Evolutionary conservation across 2,329 filamentous ascomycete genomes (phyloP), one percentile per base, ranked within the genome.

Genomic region (Talaromyces atroroseus): DNA sequence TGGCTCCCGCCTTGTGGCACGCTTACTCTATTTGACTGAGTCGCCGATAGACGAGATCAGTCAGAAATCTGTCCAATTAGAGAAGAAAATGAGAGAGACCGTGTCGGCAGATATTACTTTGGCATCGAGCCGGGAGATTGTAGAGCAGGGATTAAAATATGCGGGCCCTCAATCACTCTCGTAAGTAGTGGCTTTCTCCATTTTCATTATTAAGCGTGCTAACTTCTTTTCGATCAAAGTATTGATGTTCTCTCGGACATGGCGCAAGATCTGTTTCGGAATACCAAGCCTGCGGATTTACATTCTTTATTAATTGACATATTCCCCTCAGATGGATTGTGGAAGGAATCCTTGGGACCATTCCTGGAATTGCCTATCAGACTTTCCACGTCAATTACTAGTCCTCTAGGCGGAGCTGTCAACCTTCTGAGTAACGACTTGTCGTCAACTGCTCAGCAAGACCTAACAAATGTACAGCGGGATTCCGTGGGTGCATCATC

Each of bases 401-500:
- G 85, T 65, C 80, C 80, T 23, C 76, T 96, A 6, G 84, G 83
- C 0, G 90, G 90, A 3, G 83, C 83, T 0, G 81, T 88, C 5
- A 85, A 87, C 61, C 73, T 96, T 2, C 77, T 87, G 0, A 68
- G 74, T 11, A 62, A 62, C 42, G 60, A 67, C 4, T 23, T 71
- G 61, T 57, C 66, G 53, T 57, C 67, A 20, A 50, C 59, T 42
- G 57, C 65, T 58, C 65, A 24, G 62, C 58, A 47, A 59, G 60
- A 64, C 6, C 59, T 62, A 57, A 65, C 63, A 46, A 71, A 23
- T 60, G 69, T 80, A 16, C 67, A 74, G 32, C 78, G 86, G 45
- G 91, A 96, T 66, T 76, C 80, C 3, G 81, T 82, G 61, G 88
- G 88, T 0, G 82, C 85, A 32, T 90, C 90, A 1, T 77, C 88